A percentile compares a stretch with the other conserved stretches of the same genome.
Evolutionary conservation across 2,329 filamentous ascomycete genomes (phyloP).

Genomic region (Cordyceps cateniannulata): DNA sequence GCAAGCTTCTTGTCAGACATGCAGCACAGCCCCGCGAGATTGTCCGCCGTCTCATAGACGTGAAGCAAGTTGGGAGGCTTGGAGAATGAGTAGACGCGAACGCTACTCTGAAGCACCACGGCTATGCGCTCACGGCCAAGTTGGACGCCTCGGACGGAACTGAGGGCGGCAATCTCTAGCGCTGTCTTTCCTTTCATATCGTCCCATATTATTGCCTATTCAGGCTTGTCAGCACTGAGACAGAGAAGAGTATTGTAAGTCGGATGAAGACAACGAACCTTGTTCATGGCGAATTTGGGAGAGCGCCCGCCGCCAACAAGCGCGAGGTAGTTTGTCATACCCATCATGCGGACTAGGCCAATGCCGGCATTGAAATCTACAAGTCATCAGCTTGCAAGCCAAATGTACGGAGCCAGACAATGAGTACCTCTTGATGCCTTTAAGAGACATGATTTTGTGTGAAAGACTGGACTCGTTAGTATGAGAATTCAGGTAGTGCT

Average conservation of each 20-base stretch:
- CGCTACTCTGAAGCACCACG: slow-evolving; percentile 73
- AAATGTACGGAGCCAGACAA: background rate
- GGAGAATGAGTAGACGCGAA: slow-evolving; percentile 74
- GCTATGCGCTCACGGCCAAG: slow-evolving; percentile 71
- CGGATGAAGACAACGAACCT: slow-evolving; percentile 40
- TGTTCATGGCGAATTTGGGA: slow-evolving; percentile 82
- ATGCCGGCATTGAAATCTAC: slow-evolving; percentile 75
- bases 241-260: background rate
- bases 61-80: slow-evolving; percentile 64
- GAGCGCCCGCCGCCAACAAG: slow-evolving; percentile 82
- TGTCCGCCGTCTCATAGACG: slow-evolving; percentile 80
- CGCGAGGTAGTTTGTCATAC: slow-evolving; percentile 78
- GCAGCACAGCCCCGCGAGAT: slow-evolving; percentile 73
- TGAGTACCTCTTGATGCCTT: slow-evolving; percentile 46
- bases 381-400: background rate
- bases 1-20: slow-evolving; percentile 67
- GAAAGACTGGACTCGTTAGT: slow-evolving; percentile 53
- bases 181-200: slow-evolving; percentile 67
- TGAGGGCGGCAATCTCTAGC: slow-evolving; percentile 74
- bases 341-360: slow-evolving; percentile 79
- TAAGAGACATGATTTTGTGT: slow-evolving; percentile 64
- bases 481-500: background rate
- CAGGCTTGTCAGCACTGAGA: background rate
- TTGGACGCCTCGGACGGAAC: slow-evolving; percentile 72
- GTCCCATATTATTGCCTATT: slow-evolving; percentile 84